Evolutionary conservation across 148 eudicot genomes (phyloP).

Genomic region (Silene conica): DNA sequence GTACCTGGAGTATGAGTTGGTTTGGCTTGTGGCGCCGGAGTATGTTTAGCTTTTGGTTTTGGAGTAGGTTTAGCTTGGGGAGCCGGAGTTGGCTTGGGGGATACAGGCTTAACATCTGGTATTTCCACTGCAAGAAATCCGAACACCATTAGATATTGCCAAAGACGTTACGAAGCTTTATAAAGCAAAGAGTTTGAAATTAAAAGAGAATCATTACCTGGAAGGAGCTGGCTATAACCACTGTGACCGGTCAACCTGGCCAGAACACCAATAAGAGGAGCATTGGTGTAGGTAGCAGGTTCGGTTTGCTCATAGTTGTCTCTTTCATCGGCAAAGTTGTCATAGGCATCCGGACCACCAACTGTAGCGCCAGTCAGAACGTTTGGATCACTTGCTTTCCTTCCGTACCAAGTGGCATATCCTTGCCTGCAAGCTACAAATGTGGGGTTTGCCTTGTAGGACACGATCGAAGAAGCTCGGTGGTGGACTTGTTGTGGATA

Average conservation of each 20-base stretch:
- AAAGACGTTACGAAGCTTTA: neutral
- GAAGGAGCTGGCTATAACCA: constrained; percentile 84
- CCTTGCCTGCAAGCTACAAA: constrained; percentile 90
- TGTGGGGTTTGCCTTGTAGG: constrained; percentile 63
- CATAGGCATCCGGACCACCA: constrained; percentile 98
- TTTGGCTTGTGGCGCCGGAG: constrained; percentile 35
- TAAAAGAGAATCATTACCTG: constrained; percentile 18
- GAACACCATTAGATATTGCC: neutral
- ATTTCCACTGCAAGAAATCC: constrained; percentile 32
- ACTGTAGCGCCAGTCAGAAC: constrained; percentile 83
- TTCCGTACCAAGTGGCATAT: constrained; percentile 85
- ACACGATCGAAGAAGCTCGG: constrained; percentile 89
- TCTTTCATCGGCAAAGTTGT: constrained; percentile 91
- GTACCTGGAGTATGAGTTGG: constrained; percentile 49
- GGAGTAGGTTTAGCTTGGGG: constrained; percentile 32
- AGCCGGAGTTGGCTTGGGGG: constrained; percentile 36
- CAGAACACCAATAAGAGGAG: constrained; percentile 82
- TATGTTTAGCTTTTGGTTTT: constrained; percentile 28
- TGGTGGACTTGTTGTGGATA: constrained; percentile 93
- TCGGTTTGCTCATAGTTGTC: constrained; percentile 97
- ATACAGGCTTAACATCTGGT: constrained; percentile 40
- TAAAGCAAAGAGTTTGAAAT: neutral
- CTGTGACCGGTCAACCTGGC: constrained; percentile 77
- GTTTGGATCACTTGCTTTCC: constrained; percentile 85
- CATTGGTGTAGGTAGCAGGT: constrained; percentile 98